phyloP scores from a whole-genome alignment of 768 basidiomycete genomes.

The Tulasnella calospora region DNA sequence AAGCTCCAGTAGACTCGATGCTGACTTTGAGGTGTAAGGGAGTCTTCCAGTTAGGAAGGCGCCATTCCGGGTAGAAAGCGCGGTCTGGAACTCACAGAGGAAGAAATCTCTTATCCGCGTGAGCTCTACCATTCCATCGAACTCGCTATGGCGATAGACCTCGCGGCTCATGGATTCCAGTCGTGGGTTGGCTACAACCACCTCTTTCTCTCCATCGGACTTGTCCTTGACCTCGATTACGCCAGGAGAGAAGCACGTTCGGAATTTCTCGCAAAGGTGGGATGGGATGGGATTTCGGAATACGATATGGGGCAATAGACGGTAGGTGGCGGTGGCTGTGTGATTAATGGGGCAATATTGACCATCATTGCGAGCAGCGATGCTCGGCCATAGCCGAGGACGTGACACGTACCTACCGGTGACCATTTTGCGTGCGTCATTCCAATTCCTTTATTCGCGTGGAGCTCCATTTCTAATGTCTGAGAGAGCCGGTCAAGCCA shows the following conservation, averaged over 20 bases:
- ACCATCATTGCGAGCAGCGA: conserved; percentile 30
- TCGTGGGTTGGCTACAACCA: conserved; percentile 52
- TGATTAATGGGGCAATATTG: background rate
- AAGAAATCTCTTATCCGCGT: conserved; percentile 87
- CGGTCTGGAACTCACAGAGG: conserved; percentile 60
- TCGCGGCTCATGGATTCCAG: conserved; percentile 89
- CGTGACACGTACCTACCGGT: conserved; percentile 65
- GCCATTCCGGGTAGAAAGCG: background rate
- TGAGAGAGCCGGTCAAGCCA: conserved; percentile 20
- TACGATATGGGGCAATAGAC: conserved; percentile 77
- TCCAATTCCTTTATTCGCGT: conserved; percentile 88
- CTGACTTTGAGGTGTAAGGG: conserved; percentile 53
- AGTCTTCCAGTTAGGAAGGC: background rate
- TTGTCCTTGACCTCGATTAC: conserved; percentile 57
- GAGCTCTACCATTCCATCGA: conserved; percentile 74
- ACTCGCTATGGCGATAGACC: conserved; percentile 87
- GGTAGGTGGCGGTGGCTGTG: conserved; percentile 90
- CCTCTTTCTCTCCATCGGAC: conserved; percentile 51
- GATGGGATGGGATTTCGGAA: conserved; percentile 69
- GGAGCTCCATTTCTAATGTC: conserved; percentile 73
- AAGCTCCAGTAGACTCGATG: conserved; percentile 87
- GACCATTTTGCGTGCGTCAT: conserved; percentile 96
- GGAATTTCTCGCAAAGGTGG: conserved; percentile 73
- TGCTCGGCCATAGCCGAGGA: background rate
- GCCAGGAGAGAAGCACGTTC: conserved; percentile 79